phyloP scores from a whole-genome alignment of 2,329 filamentous ascomycete species.

The Cadophora sp. region DNA sequence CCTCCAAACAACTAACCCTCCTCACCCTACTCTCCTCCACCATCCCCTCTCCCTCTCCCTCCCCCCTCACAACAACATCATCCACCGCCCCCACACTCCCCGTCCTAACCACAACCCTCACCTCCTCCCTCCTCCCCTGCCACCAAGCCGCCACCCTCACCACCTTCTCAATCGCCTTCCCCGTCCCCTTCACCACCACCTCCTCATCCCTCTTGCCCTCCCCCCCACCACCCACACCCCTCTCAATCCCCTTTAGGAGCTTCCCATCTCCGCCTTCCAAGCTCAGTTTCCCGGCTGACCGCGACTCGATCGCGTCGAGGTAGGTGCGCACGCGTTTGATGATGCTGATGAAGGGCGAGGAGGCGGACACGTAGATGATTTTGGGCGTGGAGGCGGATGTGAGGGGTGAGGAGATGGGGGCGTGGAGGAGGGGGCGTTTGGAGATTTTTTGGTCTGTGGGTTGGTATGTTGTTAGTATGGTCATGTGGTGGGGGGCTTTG shows the following conservation, averaged over 20 bases:
- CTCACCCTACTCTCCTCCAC: slow-evolving; percentile 38
- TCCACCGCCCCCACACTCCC: slow-evolving; percentile 44
- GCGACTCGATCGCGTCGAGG: slow-evolving; percentile 38
- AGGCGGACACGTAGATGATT: slow-evolving; percentile 41
- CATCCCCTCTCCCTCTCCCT: slow-evolving; percentile 26
- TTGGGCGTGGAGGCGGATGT: slow-evolving; percentile 36
- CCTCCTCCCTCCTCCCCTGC: slow-evolving; percentile 37
- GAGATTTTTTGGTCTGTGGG: slow-evolving; percentile 40
- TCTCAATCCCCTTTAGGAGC: slow-evolving; percentile 32
- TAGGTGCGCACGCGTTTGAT: slow-evolving; percentile 42
- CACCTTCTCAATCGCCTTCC: slow-evolving; percentile 43
- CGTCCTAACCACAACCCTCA: slow-evolving; percentile 41
- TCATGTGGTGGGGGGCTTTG: not conserved
- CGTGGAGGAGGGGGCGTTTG: slow-evolving; percentile 45
- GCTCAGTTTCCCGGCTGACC: slow-evolving; percentile 32
- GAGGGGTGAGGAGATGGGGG: slow-evolving; percentile 36
- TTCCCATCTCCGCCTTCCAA: slow-evolving; percentile 19
- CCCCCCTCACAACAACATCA: slow-evolving; percentile 40
- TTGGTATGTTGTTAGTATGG: not conserved
- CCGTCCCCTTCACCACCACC: slow-evolving; percentile 43
- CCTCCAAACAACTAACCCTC: slow-evolving; percentile 42
- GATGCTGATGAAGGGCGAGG: slow-evolving; percentile 41
- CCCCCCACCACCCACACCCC: slow-evolving; percentile 19
- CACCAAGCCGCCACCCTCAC: slow-evolving; percentile 40
- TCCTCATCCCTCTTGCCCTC: slow-evolving; percentile 35